phyloP scores from a whole-genome alignment of 352 stramenopile genomes.

The Globisporangium orthogonon region DNA sequence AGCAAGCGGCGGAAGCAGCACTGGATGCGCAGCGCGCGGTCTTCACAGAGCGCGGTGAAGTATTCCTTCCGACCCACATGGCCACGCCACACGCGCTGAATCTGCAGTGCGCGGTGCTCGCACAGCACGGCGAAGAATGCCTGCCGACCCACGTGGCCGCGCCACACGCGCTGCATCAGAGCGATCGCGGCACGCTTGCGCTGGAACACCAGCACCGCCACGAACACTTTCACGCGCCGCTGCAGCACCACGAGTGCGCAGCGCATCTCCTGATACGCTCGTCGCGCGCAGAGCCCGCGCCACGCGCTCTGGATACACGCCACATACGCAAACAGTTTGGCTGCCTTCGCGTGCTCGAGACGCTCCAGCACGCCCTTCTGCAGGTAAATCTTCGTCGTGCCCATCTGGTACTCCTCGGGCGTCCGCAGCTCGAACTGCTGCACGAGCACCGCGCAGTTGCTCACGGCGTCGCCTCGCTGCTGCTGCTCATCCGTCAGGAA shows the following conservation, averaged over 20 bases:
- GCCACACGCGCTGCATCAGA: conserved; percentile 27
- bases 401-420: conserved; percentile 76
- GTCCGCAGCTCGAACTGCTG: conserved; percentile 53
- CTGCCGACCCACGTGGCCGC: conserved; percentile 23
- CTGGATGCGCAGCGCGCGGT: conserved; percentile 38
- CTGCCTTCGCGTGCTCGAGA: conserved; percentile 52
- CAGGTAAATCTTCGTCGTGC: conserved; percentile 83
- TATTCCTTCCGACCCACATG: conserved; percentile 29
- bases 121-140: conserved; percentile 18
- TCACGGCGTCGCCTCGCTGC: conserved; percentile 8
- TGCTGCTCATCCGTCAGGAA: conserved; percentile 48
- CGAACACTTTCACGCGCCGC: conserved; percentile 39
- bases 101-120: conserved; percentile 28
- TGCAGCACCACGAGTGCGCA: conserved; percentile 41
- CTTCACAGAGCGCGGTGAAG: conserved; percentile 25
- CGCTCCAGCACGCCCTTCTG: conserved; percentile 74
- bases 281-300: conserved; percentile 37
- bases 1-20: conserved; percentile 35
- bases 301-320: conserved; percentile 60
- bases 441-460: conserved; percentile 51
- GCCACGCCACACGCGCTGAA: conserved; percentile 45
- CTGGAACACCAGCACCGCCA: conserved; percentile 27
- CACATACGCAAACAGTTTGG: conserved; percentile 60
- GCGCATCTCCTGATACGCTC: conserved; percentile 25
- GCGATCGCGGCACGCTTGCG: conserved; percentile 14